phyloP scores from a whole-genome alignment of 2,329 filamentous ascomycete species.

The Magnaporthiopsis poae region DNA sequence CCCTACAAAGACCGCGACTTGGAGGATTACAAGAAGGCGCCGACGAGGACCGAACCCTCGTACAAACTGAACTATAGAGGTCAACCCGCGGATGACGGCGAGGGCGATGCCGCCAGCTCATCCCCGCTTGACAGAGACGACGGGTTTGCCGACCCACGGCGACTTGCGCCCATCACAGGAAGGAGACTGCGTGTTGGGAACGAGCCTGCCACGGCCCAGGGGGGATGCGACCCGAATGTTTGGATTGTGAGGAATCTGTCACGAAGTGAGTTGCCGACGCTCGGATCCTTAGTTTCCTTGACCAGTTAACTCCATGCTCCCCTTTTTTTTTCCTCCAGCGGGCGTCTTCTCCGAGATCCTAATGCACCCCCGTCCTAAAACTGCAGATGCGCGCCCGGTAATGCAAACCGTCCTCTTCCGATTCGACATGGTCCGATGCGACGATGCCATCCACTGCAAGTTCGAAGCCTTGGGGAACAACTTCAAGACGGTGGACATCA shows the following conservation, averaged over 20 bases:
- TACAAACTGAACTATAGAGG: neutral
- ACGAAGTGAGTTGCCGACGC: neutral
- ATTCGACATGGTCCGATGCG: conserved; percentile 2
- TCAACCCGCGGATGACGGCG: too few species aligned
- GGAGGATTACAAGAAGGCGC: neutral
- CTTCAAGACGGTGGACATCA: conserved; percentile 11
- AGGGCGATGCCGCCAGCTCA: too few species aligned
- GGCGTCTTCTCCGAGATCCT: neutral
- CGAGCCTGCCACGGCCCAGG: neutral
- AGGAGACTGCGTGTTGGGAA: neutral
- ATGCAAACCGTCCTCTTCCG: neutral
- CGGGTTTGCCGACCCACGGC: neutral
- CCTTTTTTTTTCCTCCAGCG: too few species aligned
- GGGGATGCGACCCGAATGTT: neutral
- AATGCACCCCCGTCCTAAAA: neutral
- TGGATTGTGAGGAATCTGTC: conserved; percentile 5
- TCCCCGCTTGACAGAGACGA: neutral
- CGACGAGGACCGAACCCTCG: neutral
- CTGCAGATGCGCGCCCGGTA: neutral
- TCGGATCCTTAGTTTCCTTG: neutral
- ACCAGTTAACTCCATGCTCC: neutral
- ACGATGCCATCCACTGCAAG: conserved; percentile 13
- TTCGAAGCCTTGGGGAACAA: conserved; percentile 10
- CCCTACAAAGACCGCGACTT: neutral
- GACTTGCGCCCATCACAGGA: neutral